Evolutionary conservation across 768 basidiomycete species (phyloP).

Genomic region (Suillus tomentosus): DNA sequence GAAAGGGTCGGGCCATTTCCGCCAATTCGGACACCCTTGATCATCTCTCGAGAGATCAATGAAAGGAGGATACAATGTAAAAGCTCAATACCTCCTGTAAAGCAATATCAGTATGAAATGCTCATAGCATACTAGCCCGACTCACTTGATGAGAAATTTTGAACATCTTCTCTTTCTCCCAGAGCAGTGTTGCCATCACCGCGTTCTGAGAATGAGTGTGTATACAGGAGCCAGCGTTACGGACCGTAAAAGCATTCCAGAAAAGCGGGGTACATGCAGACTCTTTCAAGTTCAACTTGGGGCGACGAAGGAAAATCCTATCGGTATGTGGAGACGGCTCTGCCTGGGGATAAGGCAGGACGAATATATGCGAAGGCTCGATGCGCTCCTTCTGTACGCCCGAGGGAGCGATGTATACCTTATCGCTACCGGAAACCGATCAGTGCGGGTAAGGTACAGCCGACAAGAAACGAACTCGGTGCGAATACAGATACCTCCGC

Average conservation of each 20-base stretch:
- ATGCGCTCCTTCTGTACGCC: slow-evolving; percentile 93
- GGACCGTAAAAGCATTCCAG: slow-evolving; percentile 86
- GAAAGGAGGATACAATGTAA: not conserved
- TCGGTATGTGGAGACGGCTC: slow-evolving; percentile 63
- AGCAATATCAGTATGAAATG: not conserved
- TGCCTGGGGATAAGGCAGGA: slow-evolving; percentile 75
- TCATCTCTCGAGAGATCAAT: slow-evolving; percentile 61
- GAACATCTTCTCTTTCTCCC: slow-evolving; percentile 63
- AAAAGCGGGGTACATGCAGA: slow-evolving; percentile 89
- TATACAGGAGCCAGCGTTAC: slow-evolving; percentile 82
- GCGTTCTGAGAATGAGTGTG: slow-evolving; percentile 92
- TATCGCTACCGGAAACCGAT: slow-evolving; percentile 47
- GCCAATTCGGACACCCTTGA: slow-evolving; percentile 80
- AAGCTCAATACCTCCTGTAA: slow-evolving; percentile 42
- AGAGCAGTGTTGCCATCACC: slow-evolving; percentile 85
- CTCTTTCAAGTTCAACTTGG: slow-evolving; percentile 71
- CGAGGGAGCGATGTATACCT: slow-evolving; percentile 85
- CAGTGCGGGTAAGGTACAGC: not conserved
- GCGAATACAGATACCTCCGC: slow-evolving; percentile 78
- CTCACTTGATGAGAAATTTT: slow-evolving; percentile 79
- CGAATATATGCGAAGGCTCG: slow-evolving; percentile 81
- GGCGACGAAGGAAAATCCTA: slow-evolving; percentile 77
- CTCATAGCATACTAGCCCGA: not conserved
- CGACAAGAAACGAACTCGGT: slow-evolving; percentile 48
- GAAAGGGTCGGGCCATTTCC: slow-evolving; percentile 77